Evolutionary conservation across 768 basidiomycete species (phyloP).

Genomic region (Termitomyces sp.): DNA sequence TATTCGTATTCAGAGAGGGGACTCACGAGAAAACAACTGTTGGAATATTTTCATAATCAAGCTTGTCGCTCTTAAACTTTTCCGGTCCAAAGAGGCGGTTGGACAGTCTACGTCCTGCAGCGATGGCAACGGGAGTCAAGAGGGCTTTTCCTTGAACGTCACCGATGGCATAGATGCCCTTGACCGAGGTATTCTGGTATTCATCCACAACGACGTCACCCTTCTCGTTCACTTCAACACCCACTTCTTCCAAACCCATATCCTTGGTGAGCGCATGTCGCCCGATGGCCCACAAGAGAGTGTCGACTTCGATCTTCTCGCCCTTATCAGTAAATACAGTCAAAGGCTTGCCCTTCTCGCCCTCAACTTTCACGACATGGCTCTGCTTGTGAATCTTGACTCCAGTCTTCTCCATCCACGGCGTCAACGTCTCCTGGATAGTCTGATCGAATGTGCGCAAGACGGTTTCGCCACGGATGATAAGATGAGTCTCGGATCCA

Average conservation of each 20-base stretch:
- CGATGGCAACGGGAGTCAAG: constrained; percentile 96
- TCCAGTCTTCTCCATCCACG: constrained; percentile 95
- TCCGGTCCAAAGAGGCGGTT: constrained; percentile 89
- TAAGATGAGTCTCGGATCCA: constrained; percentile 85
- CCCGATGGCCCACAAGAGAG: constrained; percentile 92
- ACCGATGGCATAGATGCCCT: constrained; percentile 76
- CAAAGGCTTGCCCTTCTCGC: constrained; percentile 62
- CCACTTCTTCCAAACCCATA: constrained; percentile 73
- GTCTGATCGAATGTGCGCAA: constrained; percentile 90
- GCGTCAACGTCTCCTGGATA: constrained; percentile 76
- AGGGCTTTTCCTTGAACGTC: constrained; percentile 92
- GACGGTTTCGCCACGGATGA: constrained; percentile 88
- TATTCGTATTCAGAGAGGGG: not conserved
- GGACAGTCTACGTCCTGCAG: constrained; percentile 83
- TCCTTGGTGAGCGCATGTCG: constrained; percentile 74
- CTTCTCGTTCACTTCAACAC: constrained; percentile 67
- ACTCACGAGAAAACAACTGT: constrained; percentile 96
- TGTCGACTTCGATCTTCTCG: constrained; percentile 78
- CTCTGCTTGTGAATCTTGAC: constrained; percentile 78
- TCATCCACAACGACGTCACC: constrained; percentile 91
- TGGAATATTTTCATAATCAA: constrained; percentile 86
- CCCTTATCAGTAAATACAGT: constrained; percentile 75
- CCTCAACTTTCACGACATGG: constrained; percentile 71
- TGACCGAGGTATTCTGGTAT: constrained; percentile 76
- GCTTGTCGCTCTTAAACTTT: constrained; percentile 82